These are phyloP conservation scores for Yarrowia keelungensis DNA, from an alignment of 805 yeast species.

Conservation along the genomic window DNA sequence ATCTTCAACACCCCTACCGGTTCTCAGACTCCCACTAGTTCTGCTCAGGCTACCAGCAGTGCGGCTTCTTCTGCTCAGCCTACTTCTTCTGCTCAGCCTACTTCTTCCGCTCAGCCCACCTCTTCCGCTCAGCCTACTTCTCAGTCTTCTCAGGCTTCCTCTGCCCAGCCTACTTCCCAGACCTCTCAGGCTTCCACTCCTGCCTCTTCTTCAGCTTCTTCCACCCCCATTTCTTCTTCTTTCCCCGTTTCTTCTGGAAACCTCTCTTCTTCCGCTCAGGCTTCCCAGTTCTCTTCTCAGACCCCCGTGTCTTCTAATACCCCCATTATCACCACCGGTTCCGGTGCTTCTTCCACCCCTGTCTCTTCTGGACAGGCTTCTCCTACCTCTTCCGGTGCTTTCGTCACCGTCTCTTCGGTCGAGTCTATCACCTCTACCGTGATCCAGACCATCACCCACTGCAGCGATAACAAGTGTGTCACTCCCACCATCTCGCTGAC, in stretches of 20 bases:
- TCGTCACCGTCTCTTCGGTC: not conserved
- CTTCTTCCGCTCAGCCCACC: not conserved
- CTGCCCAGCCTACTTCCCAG: not conserved
- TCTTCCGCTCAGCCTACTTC: not conserved
- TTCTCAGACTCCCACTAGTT: not conserved
- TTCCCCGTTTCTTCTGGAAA: not conserved
- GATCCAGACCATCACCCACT: slow-evolving; percentile 29
- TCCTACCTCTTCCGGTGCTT: not conserved
- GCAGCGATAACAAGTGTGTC: slow-evolving; percentile 13
- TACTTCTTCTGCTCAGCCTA: not conserved
- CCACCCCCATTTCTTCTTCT: not conserved
- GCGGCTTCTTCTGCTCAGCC: too few species aligned
- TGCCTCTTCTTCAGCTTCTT: not conserved
- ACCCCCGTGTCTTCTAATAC: not conserved
- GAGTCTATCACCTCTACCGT: slow-evolving; percentile 29
- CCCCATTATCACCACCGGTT: too few species aligned
- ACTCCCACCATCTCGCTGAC: slow-evolving; percentile 37
- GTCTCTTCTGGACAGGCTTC: not conserved
- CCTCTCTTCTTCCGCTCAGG: not conserved
- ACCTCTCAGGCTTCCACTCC: not conserved
- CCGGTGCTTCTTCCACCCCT: not conserved
- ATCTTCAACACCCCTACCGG: not conserved
- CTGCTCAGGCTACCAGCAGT: not conserved
- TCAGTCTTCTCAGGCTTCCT: not conserved
- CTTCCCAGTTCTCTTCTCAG: not conserved